These are phyloP conservation scores for Rhizophlyctis rosea DNA, from an alignment of 192 early-diverging fungal genomes.

Conservation along the genomic window DNA sequence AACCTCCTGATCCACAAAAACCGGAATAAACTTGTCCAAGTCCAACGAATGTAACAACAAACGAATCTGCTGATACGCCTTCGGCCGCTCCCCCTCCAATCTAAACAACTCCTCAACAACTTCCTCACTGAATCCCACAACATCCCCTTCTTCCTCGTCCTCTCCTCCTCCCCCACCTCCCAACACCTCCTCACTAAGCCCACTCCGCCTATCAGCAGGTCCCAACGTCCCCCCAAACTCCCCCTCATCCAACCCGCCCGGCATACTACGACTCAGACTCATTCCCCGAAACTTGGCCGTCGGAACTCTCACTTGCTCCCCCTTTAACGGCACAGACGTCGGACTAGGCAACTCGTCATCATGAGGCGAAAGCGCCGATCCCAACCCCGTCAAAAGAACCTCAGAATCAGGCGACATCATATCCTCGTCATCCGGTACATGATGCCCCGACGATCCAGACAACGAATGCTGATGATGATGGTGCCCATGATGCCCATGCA, in stretches of 20 bases:
- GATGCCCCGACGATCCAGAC: background rate
- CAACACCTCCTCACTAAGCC: no score
- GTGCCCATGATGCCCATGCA: background rate
- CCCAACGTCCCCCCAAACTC: no score
- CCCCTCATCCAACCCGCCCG: no score
- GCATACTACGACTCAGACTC: no score
- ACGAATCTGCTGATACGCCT: constrained; percentile 24
- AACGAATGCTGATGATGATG: background rate
- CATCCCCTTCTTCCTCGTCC: constrained; percentile 7
- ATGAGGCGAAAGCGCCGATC: background rate
- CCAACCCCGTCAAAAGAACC: background rate
- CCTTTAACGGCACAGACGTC: no score
- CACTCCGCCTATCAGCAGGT: no score
- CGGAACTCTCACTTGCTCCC: no score
- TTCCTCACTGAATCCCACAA: constrained; percentile 18
- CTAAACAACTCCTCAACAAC: constrained; percentile 30
- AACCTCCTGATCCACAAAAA: constrained; percentile 50
- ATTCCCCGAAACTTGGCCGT: no score
- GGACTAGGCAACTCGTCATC: background rate
- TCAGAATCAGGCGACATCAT: background rate
- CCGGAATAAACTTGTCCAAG: constrained; percentile 30
- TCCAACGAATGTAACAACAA: constrained; percentile 39
- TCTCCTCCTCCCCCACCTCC: no score
- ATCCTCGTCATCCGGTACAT: background rate
- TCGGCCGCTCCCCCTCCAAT: constrained; percentile 25